Evolutionary conservation across 1,284 basidiomycete genomes (phyloP).

Genomic region (Ceratobasidium sp.): DNA sequence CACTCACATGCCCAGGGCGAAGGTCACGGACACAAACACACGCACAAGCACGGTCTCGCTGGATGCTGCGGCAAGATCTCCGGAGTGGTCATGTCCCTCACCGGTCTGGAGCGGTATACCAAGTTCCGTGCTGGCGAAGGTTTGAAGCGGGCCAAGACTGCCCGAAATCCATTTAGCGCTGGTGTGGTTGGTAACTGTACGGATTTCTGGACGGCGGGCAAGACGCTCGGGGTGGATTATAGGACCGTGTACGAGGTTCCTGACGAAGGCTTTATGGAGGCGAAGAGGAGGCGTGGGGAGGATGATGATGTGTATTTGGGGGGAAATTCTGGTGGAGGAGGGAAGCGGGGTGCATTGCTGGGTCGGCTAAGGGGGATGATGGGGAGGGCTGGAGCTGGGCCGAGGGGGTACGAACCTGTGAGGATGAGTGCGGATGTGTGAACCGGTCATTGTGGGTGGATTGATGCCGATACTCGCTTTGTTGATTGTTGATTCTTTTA

Average conservation of each 20-base stretch:
- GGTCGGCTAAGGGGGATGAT: constrained; percentile 38
- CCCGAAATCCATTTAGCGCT: constrained; percentile 91
- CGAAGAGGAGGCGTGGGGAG: constrained; percentile 53
- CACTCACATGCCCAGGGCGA: constrained; percentile 49
- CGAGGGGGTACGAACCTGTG: constrained; percentile 57
- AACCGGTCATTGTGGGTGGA: too few species aligned
- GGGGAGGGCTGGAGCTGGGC: constrained; percentile 60
- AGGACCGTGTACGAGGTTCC: constrained; percentile 90
- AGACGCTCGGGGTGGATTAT: constrained; percentile 90
- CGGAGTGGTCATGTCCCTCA: constrained; percentile 84
- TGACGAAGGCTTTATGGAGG: constrained; percentile 79
- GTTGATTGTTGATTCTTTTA: too few species aligned
- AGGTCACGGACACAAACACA: constrained; percentile 55
- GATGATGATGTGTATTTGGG: constrained; percentile 41
- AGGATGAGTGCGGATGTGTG: constrained; percentile 45
- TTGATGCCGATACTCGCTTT: too few species aligned
- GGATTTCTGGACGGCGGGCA: constrained; percentile 93
- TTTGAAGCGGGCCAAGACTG: constrained; percentile 69
- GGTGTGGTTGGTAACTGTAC: constrained; percentile 88
- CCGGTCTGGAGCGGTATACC: constrained; percentile 94
- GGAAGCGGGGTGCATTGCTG: constrained; percentile 18
- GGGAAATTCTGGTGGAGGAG: constrained; percentile 38
- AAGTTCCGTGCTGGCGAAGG: constrained; percentile 88
- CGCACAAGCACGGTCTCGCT: constrained; percentile 51
- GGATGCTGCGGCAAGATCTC: constrained; percentile 54